These are phyloP conservation scores for Iris macrosiphon DNA, from an alignment of 106 monocot species.

Conservation along the genomic window DNA sequence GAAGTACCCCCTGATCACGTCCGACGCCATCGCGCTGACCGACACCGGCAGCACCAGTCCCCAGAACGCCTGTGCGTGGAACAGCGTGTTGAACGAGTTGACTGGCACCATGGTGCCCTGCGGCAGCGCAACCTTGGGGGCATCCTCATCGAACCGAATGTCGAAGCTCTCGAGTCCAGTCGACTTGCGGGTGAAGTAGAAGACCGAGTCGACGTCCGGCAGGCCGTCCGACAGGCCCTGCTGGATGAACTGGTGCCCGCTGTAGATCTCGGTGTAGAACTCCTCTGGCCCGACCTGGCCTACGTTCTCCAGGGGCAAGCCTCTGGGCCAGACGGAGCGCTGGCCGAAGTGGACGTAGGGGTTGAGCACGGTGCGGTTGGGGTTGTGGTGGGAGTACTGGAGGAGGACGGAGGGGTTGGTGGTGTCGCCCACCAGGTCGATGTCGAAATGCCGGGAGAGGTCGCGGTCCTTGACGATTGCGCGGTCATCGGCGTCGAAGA, in stretches of 20 bases:
- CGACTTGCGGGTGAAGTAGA: slow-evolving; percentile 58
- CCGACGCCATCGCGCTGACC: slow-evolving; percentile 50
- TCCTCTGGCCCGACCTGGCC: slow-evolving; percentile 33
- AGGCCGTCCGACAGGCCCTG: slow-evolving; percentile 57
- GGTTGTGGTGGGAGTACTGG: slow-evolving; percentile 37
- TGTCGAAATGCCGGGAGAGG: slow-evolving; percentile 26
- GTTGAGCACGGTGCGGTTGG: slow-evolving; percentile 43
- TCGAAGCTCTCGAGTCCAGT: slow-evolving; percentile 21
- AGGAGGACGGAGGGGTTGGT: slow-evolving; percentile 19
- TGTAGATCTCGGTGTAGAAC: slow-evolving; percentile 46
- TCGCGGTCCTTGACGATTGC: slow-evolving; percentile 33
- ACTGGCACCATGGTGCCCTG: slow-evolving; percentile 43
- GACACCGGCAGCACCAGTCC: slow-evolving; percentile 42
- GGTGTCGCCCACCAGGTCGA: slow-evolving; percentile 18
- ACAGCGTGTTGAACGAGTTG: slow-evolving; percentile 50
- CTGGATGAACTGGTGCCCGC: slow-evolving; percentile 50
- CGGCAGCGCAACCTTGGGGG: slow-evolving; percentile 29
- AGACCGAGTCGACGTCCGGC: slow-evolving; percentile 49
- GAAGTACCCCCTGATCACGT: slow-evolving; percentile 46
- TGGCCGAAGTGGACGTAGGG: slow-evolving; percentile 60
- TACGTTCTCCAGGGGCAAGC: slow-evolving; percentile 41
- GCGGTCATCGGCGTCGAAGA: slow-evolving; percentile 54
- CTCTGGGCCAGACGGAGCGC: slow-evolving; percentile 55
- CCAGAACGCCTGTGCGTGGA: slow-evolving; percentile 50
- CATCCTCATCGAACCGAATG: slow-evolving; percentile 40